These are phyloP conservation scores for Citrullus amarus DNA, from an alignment of 306 rosid species.

Conservation along the genomic window DNA sequence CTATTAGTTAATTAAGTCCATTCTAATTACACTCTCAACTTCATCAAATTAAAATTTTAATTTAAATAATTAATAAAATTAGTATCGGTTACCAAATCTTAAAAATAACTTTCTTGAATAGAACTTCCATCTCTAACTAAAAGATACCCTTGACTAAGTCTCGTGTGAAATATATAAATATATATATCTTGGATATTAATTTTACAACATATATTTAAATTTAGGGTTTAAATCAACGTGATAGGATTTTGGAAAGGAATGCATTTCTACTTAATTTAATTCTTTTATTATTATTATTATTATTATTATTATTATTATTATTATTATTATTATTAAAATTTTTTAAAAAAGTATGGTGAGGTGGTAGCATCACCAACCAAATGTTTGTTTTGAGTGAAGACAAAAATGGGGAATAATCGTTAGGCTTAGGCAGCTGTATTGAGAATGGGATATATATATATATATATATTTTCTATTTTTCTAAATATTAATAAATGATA, in stretches of 20 bases:
- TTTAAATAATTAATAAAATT: not conserved
- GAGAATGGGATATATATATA: not conserved
- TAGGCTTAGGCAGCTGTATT: conserved; percentile 1
- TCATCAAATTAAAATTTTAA: not conserved
- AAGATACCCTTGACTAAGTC: not conserved
- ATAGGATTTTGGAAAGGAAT: not conserved
- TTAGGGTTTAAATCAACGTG: not conserved
- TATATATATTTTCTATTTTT: not conserved
- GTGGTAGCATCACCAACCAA: conserved; percentile 8
- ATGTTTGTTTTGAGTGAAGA: conserved; percentile 1
- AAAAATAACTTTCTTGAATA: not conserved
- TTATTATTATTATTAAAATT: too few relatives aligned
- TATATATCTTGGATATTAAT: not conserved
- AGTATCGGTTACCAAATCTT: too few relatives aligned
- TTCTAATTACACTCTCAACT: not conserved
- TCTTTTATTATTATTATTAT: not conserved
- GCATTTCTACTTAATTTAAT: not conserved
- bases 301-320: too few relatives aligned
- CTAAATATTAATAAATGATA: not conserved
- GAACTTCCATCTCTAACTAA: not conserved
- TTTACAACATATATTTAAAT: not conserved
- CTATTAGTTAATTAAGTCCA: not conserved
- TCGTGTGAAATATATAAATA: too few relatives aligned
- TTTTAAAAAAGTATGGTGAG: not conserved
- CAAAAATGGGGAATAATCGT: conserved; percentile 4